Conservation (phyloP, 179 eudicot species). For the Silene vulgaris region DNA sequence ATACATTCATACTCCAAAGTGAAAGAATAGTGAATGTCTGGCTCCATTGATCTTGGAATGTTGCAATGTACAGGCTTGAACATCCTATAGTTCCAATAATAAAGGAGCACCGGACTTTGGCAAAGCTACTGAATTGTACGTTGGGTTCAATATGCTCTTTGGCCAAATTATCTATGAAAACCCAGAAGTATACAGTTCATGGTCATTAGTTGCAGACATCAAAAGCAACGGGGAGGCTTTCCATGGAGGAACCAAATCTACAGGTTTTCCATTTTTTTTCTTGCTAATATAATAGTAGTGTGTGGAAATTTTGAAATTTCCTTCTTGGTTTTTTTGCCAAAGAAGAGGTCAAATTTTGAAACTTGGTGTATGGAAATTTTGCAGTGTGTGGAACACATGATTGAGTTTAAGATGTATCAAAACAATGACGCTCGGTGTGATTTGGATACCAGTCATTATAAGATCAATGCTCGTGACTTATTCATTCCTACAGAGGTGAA, state of each 20-base stretch:
- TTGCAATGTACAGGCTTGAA: conserved; percentile 57
- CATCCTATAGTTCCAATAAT: conserved; percentile 89
- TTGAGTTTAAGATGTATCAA: conserved; percentile 54
- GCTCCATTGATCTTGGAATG: not conserved
- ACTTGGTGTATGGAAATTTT: conserved; percentile 19
- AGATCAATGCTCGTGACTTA: conserved; percentile 77
- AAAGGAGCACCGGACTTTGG: conserved; percentile 85
- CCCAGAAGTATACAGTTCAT: conserved; percentile 77
- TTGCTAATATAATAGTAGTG: not conserved
- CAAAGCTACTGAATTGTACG: conserved; percentile 82
- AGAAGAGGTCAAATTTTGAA: conserved; percentile 11
- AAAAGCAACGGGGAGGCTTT: conserved; percentile 90
- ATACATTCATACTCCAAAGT: not conserved
- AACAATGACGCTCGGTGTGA: conserved; percentile 35
- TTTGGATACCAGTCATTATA: conserved; percentile 31
- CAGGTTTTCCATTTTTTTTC: conserved; percentile 46
- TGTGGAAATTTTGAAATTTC: no score
- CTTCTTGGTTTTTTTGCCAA: not conserved
- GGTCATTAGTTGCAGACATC: conserved; percentile 99
- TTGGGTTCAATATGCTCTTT: conserved; percentile 88
- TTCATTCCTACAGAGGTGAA: conserved; percentile 79
- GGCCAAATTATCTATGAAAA: conserved; percentile 65
- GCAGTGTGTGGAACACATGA: conserved; percentile 91
- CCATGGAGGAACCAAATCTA: conserved; percentile 98
- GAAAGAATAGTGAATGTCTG: not conserved